phyloP scores from a whole-genome alignment of 179 eudicot species.

The Silene vulgaris region DNA sequence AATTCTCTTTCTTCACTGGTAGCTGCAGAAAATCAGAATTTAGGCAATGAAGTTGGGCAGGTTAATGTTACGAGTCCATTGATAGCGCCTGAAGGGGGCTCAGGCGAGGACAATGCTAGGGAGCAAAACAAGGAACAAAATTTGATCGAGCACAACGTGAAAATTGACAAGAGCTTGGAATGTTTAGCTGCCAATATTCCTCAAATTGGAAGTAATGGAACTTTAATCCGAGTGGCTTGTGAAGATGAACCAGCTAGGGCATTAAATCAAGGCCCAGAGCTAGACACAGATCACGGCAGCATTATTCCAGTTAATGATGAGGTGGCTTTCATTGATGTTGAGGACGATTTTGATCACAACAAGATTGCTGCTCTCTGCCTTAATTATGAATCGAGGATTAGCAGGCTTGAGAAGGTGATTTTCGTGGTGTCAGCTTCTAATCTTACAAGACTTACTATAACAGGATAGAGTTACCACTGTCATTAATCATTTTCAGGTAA shows the following conservation, averaged over 20 bases:
- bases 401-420: conserved; percentile 2
- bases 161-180: no score
- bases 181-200: not conserved
- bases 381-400: conserved; percentile 15
- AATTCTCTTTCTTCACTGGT: no score
- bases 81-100: no score
- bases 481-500: not conserved
- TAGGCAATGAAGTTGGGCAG: not conserved
- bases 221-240: not conserved
- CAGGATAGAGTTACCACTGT: not conserved
- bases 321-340: no score
- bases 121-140: no score
- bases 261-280: not conserved
- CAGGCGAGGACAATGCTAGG: no score
- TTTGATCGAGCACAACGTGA: no score
- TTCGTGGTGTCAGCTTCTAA: not conserved
- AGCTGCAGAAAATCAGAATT: not conserved
- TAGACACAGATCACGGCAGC: not conserved
- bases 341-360: not conserved
- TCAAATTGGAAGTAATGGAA: not conserved
- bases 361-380: not conserved
- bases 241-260: not conserved
- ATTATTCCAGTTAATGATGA: not conserved
- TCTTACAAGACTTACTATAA: not conserved
- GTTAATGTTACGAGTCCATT: no score